These are phyloP conservation scores for Tolypocladium paradoxum DNA, from an alignment of 2,329 filamentous ascomycete species.

Conservation along the genomic window DNA sequence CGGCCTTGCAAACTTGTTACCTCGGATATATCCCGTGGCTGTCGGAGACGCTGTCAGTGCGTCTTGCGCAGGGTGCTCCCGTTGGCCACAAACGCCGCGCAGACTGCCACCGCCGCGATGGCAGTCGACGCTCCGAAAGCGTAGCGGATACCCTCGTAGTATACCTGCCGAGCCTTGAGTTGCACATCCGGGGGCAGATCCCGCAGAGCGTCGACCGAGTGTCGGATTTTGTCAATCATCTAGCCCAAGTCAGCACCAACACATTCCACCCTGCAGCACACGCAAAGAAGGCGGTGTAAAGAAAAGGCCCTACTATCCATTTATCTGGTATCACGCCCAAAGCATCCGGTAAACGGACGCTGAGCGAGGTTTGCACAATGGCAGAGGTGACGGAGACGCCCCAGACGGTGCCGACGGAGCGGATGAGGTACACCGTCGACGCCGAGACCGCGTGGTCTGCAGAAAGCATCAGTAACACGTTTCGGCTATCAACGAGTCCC, in stretches of 20 bases:
- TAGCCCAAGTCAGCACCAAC: conserved; percentile 18
- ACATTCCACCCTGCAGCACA: not conserved
- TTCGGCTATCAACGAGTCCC: no score
- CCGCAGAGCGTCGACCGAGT: conserved; percentile 46
- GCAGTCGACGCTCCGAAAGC: conserved; percentile 44
- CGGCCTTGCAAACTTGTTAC: no score
- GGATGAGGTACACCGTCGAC: conserved; percentile 52
- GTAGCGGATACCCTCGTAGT: conserved; percentile 46
- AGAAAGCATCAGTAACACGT: no score
- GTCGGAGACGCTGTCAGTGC: conserved; percentile 3
- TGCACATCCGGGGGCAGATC: conserved; percentile 45
- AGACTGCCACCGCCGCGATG: conserved; percentile 34
- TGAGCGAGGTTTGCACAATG: conserved; percentile 52
- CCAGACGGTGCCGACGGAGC: conserved; percentile 53
- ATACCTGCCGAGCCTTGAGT: conserved; percentile 43
- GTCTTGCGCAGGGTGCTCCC: conserved; percentile 20
- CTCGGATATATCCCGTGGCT: not conserved
- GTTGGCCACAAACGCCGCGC: conserved; percentile 18
- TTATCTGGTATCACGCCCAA: conserved; percentile 46
- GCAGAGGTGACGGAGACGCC: conserved; percentile 52
- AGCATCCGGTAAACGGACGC: conserved; percentile 38
- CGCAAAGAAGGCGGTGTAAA: conserved; percentile 6
- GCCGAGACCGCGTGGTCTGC: conserved; percentile 49
- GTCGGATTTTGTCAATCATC: conserved; percentile 51
- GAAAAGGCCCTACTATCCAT: conserved; percentile 37